Base-by-base conservation (phyloP, 2,329 filamentous ascomycete species). In the Xylariaceae sp. region DNA sequence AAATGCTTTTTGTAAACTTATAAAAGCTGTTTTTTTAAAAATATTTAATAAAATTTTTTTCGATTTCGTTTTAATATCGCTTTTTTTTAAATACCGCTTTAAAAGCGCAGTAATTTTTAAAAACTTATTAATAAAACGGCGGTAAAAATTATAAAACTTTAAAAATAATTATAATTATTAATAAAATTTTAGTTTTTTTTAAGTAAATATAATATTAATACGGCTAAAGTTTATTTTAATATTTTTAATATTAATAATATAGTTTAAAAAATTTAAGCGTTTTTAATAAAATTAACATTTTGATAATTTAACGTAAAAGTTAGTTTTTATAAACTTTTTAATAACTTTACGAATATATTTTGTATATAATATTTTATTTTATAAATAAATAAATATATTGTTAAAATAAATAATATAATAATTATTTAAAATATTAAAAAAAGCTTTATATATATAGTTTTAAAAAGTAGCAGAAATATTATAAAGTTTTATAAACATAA, bases 91-190 rank as follows among this genome's bases (percentile, higher is more conserved):
- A 44, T 36, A 44, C 9, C n/a, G 8, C 16, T 3, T 21, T 37
- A 44, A 44, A 20, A 37, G n/a, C 6, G 11, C 10, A 11, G 23
- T 15, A 29, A 51, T 51, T 9, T 37, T 29, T 27, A 30, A 51
- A 51, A 24, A 51, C 29, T n/a, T 44, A 29, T 44, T 43, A 51
- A 51, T 51, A 51, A 51, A 51, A 26, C 15, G 18, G 6, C 10
- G 23, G 36, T 51, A 51, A 43, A 51, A 51, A 23, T 44, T 47
- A 30, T 30, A 43, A 43, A 50, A 43, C n/a, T 27, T 37, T 50
- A 46, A 23, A 39, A 39, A 39, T 40, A 43, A 30, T 36, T 43
- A 43, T n/a, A 43, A 5, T 9, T 50, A 32, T 13, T 35, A 30
- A 32, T 41, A 41, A 32, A 24, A 15, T n/a, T 23, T 32, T 29